These are phyloP conservation scores for Vigna mungo DNA, from an alignment of 306 rosid species.

Conservation along the genomic window DNA sequence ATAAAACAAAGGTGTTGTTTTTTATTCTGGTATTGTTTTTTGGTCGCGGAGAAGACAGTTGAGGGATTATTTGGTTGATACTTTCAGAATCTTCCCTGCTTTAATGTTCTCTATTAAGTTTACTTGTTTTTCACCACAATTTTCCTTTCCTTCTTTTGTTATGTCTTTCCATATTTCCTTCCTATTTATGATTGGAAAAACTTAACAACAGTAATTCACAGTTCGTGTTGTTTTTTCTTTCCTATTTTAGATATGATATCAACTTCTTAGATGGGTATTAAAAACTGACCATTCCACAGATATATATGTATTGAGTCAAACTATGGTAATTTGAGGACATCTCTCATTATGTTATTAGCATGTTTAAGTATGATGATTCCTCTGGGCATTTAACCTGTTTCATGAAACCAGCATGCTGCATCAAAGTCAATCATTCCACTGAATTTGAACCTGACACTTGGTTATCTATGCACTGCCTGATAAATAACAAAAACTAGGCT, in stretches of 20 bases:
- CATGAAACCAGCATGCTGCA: background rate
- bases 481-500: background rate
- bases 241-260: background rate
- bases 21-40: conserved; percentile 46
- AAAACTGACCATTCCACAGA: background rate
- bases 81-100: conserved; percentile 19
- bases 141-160: background rate
- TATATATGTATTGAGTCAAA: conserved; percentile 4
- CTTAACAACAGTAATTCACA: background rate
- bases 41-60: conserved; percentile 38
- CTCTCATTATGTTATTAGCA: background rate
- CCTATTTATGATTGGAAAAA: conserved; percentile 9
- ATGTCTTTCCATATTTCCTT: background rate
- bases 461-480: too few species aligned
- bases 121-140: conserved; percentile 30
- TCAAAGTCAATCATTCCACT: background rate
- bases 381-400: background rate
- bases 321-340: background rate
- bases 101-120: conserved; percentile 24
- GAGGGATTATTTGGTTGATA: conserved; percentile 30
- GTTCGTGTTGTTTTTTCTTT: background rate
- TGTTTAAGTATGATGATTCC: background rate
- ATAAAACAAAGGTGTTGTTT: too few species aligned
- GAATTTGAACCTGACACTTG: background rate
- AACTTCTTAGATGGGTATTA: conserved; percentile 2